Evolutionary conservation across 371 early-diverging fungal species (phyloP), one percentile per base, ranked within the genome.

Genomic region (Paramicrosporidium saccamoebae): DNA sequence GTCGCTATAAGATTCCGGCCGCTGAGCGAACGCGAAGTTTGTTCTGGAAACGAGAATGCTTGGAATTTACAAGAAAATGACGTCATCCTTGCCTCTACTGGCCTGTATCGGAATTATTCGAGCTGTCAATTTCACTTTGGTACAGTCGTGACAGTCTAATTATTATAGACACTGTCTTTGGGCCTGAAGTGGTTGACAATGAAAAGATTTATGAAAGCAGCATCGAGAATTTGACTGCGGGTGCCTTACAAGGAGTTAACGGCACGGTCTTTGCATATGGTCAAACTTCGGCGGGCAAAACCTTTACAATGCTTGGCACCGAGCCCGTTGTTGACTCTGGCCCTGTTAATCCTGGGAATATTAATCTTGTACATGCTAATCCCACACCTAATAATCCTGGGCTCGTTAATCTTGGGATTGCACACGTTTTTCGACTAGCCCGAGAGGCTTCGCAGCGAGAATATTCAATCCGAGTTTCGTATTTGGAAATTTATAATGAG

Each of bases 181-280:
- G n/a, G 18, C 18, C 7, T 18, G 18, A 6, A n/a, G 18, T 18
- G 18, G 6, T 18, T 18, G 7, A 7, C 18, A n/a, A 7, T 18
- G 18, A 18, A n/a, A 6, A 18, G 18, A 7, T 6, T n/a, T 18
- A 7, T 18, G 18, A 18, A n/a, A n/a, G 18, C 7, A 7, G 18
- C 18, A 11, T 7, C 7, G 3, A 7, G 20, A 44, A 46, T 48
- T 37, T 42, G 46, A 9, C 44, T 52, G 46, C 22, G 31, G 16
- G 56, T 51, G 3, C 52, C 25, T 10, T 37, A 37, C 2, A 44
- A 56, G n/a, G n/a, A n/a, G n/a, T n/a, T n/a, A 88, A 90, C 50
- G 90, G 90, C 20, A 92, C 96, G 2, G 74, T 94, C n/a, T 92
- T 98, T 41, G 92, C 88, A 17, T 98, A 86, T 42, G 90, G 90